A percentile compares a stretch with the other conserved stretches of the same genome.
These are phyloP conservation scores for Trametes hirsuta DNA, from an alignment of 1,284 basidiomycete genomes.

Conservation along the genomic window DNA sequence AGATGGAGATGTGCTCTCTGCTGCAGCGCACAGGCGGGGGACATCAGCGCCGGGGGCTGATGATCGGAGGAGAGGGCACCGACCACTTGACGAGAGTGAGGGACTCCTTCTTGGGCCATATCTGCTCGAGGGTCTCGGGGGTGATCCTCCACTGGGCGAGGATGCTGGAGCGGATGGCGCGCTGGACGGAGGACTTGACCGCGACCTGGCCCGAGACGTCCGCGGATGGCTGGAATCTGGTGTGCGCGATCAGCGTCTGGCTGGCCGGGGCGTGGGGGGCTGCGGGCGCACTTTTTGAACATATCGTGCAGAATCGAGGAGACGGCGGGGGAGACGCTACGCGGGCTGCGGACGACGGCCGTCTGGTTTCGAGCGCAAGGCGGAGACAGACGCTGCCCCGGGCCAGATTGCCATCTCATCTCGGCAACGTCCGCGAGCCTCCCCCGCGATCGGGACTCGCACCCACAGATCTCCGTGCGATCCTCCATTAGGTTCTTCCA, in stretches of 20 bases:
- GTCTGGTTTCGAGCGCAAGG: background rate
- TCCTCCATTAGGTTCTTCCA: background rate
- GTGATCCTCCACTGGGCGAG: slow-evolving; percentile 87
- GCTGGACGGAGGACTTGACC: slow-evolving; percentile 93
- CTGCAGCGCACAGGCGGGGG: slow-evolving; percentile 47
- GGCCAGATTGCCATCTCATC: background rate
- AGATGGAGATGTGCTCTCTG: slow-evolving; percentile 95
- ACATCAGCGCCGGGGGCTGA: slow-evolving; percentile 14
- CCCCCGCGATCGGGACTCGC: background rate
- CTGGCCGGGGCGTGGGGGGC: background rate
- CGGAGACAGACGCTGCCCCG: background rate
- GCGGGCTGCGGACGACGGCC: background rate
- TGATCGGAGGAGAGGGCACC: slow-evolving; percentile 38
- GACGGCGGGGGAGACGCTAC: background rate
- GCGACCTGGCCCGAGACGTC: slow-evolving; percentile 95
- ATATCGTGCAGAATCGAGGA: slow-evolving; percentile 10
- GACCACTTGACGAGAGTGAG: slow-evolving; percentile 95
- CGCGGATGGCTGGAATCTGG: slow-evolving; percentile 82
- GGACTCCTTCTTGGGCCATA: slow-evolving; percentile 99
- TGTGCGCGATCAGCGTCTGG: slow-evolving; percentile 6
- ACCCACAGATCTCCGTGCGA: background rate
- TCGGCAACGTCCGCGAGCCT: background rate
- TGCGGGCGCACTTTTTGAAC: slow-evolving; percentile 61
- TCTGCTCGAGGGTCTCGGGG: slow-evolving; percentile 81
- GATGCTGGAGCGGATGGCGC: slow-evolving; percentile 82